Evolutionary conservation across 1,139 yeast species (phyloP).

Genomic region (Suhomyces choctaworum): DNA sequence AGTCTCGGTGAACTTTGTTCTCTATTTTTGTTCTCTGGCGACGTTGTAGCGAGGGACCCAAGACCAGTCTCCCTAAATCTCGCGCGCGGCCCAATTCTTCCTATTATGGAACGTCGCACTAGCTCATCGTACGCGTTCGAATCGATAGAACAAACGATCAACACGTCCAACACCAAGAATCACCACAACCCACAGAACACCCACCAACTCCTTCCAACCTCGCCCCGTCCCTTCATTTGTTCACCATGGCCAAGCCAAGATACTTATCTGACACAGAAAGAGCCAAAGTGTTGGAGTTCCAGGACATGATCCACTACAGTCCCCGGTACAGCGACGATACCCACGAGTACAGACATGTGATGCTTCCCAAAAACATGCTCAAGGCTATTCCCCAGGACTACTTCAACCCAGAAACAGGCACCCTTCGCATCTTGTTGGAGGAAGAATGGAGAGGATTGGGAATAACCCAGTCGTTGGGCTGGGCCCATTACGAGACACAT

Average conservation of each 20-base stretch:
- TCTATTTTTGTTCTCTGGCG: no score
- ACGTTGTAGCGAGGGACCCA: no score
- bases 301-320: slow-evolving; percentile 92
- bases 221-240: no score
- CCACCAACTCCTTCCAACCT: no score
- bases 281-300: slow-evolving; percentile 84
- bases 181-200: slow-evolving; percentile 3
- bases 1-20: no score
- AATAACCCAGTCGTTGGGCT: slow-evolving; percentile 94
- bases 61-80: no score
- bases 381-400: slow-evolving; percentile 95
- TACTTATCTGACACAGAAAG: slow-evolving; percentile 81
- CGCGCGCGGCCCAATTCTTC: no score
- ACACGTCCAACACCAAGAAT: slow-evolving; percentile 6
- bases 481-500: slow-evolving; percentile 98
- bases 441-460: slow-evolving; percentile 99
- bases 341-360: slow-evolving; percentile 88
- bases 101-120: no score
- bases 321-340: slow-evolving; percentile 89
- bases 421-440: slow-evolving; percentile 83
- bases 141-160: no score
- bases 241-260: slow-evolving; percentile 57
- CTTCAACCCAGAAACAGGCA: slow-evolving; percentile 93
- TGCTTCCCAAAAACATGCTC: slow-evolving; percentile 94
- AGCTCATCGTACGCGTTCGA: no score